Base-by-base conservation (phyloP, 2,329 filamentous ascomycete genomes). In the Trichoderma sp. region DNA sequence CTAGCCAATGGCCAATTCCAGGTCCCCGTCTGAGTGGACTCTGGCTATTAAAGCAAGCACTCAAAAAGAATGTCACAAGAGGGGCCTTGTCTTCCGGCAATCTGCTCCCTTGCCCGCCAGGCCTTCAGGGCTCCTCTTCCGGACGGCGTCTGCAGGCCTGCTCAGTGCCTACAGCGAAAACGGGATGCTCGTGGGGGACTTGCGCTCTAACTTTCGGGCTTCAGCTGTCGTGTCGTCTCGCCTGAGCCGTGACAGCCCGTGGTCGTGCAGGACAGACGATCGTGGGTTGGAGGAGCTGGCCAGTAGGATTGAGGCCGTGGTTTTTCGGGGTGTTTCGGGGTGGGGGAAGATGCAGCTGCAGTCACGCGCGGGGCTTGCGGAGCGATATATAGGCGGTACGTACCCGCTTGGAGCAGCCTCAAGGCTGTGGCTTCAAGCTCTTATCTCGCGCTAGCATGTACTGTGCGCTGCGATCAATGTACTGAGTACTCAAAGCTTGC, bases 171-270 rank as follows among this genome's bases (percentile, higher is more conserved):
- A 21, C 31, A 49, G 40, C 40, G 19, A 10, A 63, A 35, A 55
- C 21, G 63, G 55, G n/a, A 35, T 31, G 62, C 53, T 66, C 63
- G 63, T 58, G 63, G 63, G 63, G 52, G 52, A 43, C 40, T 19
- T 24, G 55, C 24, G 49, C 33, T 52, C 8, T 31, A 55, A 43
- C 4, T 24, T 49, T 53, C 29, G 33, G 21, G 16, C 40, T 52
- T 67, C 40, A 52, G 53, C 55, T 67, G 63, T 59, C 55, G 63
- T 66, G 63, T 66, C 63, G 63, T 66, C 53, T 66, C 63, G 61
- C 61, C 61, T 64, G 58, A 49, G 58, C 58, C 58, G 61, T 64
- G 49, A 35, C 61, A 40, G 61, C 61, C 49, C 49, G 63, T 59
- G 31, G 57, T 67, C 63, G 61, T 67, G 63, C 63, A 67, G 63